These are phyloP conservation scores for Microbotryum saponariae DNA, from an alignment of 1,284 basidiomycete species.

Conservation along the genomic window DNA sequence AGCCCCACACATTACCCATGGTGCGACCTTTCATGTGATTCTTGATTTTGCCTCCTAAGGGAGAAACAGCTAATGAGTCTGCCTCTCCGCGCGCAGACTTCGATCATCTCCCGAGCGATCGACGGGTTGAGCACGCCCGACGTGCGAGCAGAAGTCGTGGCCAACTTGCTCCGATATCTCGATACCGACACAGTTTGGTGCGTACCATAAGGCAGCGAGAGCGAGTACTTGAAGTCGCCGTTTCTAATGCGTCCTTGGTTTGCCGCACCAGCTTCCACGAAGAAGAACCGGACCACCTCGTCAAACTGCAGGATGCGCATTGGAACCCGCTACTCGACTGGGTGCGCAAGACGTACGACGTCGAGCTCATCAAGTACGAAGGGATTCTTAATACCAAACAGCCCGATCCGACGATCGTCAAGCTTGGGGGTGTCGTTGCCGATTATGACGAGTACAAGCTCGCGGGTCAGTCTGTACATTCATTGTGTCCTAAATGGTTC, in stretches of 20 bases:
- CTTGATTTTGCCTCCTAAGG: too few species aligned
- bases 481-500: neutral
- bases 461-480: conserved; percentile 56
- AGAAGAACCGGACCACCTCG: conserved; percentile 64
- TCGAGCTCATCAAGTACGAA: conserved; percentile 61
- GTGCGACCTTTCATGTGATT: conserved; percentile 46
- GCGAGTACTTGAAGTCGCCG: neutral
- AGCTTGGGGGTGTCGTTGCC: conserved; percentile 54
- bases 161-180: conserved; percentile 73
- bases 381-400: conserved; percentile 64
- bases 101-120: conserved; percentile 76
- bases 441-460: conserved; percentile 72
- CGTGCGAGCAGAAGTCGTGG: conserved; percentile 58
- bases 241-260: neutral
- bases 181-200: conserved; percentile 95
- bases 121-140: conserved; percentile 61
- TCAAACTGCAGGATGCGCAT: conserved; percentile 69
- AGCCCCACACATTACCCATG: conserved; percentile 84
- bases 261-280: conserved; percentile 62
- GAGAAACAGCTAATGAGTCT: neutral
- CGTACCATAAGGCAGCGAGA: conserved; percentile 27
- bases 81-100: conserved; percentile 54
- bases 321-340: conserved; percentile 86
- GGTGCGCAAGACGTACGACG: conserved; percentile 58
- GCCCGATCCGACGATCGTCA: conserved; percentile 56